These are phyloP conservation scores for Oxyria digyna DNA, from an alignment of 148 eudicot genomes.

Conservation along the genomic window DNA sequence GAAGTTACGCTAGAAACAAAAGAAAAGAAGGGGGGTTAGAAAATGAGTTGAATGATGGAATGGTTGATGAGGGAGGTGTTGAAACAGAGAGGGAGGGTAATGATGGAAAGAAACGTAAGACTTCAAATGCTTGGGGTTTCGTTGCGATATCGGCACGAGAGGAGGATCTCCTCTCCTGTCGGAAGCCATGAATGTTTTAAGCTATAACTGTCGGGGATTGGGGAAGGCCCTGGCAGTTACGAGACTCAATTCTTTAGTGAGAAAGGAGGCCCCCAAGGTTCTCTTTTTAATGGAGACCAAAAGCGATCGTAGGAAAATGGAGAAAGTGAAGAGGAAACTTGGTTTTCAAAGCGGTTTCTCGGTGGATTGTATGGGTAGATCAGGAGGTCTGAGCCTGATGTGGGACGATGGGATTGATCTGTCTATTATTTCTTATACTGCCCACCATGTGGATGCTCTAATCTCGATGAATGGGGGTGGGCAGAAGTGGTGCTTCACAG, in stretches of 20 bases:
- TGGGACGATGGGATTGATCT: background rate
- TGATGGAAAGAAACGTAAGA: too few relatives aligned
- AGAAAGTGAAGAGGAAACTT: background rate
- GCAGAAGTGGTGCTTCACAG: background rate
- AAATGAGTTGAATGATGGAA: too few relatives aligned
- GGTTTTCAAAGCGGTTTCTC: background rate
- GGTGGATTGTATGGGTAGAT: background rate
- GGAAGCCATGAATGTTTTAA: background rate
- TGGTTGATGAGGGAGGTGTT: too few relatives aligned
- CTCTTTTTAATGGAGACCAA: background rate
- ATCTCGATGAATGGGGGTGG: background rate
- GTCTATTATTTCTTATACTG: background rate
- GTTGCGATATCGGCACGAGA: too few relatives aligned
- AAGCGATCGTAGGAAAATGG: background rate
- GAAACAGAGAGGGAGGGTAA: too few relatives aligned
- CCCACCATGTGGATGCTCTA: background rate
- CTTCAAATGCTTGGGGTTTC: too few relatives aligned
- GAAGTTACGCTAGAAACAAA: too few relatives aligned
- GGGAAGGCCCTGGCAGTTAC: background rate
- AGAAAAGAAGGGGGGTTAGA: too few relatives aligned
- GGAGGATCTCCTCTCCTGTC: background rate
- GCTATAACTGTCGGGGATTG: background rate
- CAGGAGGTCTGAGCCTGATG: background rate
- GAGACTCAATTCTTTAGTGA: background rate
- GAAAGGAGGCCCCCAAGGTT: background rate